phyloP scores from a whole-genome alignment of 2,329 filamentous ascomycete genomes.

The Fonsecaea pedrosoi region DNA sequence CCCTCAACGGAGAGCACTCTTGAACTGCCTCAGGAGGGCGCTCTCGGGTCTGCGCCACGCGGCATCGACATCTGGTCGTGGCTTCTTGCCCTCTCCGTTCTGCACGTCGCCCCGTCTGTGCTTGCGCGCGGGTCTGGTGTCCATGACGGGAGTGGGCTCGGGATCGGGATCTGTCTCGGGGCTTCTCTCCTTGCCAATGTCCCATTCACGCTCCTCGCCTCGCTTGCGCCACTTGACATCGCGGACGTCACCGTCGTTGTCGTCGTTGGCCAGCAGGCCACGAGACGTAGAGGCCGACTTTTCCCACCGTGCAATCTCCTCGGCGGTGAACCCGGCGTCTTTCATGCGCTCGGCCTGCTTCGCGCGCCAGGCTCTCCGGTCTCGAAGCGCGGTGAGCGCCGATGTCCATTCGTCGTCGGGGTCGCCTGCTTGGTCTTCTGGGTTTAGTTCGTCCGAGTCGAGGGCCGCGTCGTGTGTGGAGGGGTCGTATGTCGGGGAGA shows the following conservation, averaged over 20 bases:
- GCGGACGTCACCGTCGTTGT: constrained; percentile 66
- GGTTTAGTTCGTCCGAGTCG: constrained; percentile 62
- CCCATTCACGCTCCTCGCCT: constrained; percentile 73
- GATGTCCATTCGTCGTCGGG: constrained; percentile 76
- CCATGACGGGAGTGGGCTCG: not conserved
- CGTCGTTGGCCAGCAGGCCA: not conserved
- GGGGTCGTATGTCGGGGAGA: constrained; percentile 70
- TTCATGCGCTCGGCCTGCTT: constrained; percentile 77
- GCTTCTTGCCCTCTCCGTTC: not conserved
- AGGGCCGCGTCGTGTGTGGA: constrained; percentile 50
- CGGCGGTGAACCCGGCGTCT: constrained; percentile 78
- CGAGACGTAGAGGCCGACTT: constrained; percentile 47
- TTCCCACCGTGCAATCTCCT: constrained; percentile 74
- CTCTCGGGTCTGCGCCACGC: constrained; percentile 24
- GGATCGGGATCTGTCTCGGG: not conserved
- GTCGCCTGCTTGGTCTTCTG: constrained; percentile 53
- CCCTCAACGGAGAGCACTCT: constrained; percentile 23
- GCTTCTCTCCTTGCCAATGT: constrained; percentile 61
- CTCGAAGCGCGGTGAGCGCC: constrained; percentile 76
- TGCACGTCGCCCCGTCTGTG: not conserved
- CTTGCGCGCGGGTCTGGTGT: not conserved
- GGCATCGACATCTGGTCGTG: not conserved
- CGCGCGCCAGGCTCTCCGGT: constrained; percentile 78
- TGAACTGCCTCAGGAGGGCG: constrained; percentile 30
- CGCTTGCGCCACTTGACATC: constrained; percentile 75